Percentiles rank a stretch among this genome's conserved stretches.
Evolutionary conservation across 2,329 filamentous ascomycete species (phyloP).

Genomic region (Intubia oerlemansii): DNA sequence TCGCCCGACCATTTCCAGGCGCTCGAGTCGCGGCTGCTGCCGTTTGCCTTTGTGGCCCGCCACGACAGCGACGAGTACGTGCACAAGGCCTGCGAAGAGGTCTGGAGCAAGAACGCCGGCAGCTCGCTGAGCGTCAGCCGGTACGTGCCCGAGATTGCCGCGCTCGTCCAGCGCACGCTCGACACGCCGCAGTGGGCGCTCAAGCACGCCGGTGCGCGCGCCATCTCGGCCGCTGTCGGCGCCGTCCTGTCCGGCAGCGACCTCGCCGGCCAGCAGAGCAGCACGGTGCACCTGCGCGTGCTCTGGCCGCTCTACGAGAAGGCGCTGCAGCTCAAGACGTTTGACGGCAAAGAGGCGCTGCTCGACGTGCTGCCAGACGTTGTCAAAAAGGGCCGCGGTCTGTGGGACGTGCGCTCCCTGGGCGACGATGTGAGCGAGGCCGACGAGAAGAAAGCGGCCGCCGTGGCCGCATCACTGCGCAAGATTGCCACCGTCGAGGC

Average conservation of each 20-base stretch:
- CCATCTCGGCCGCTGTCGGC: slow-evolving; percentile 51
- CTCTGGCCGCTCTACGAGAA: slow-evolving; percentile 76
- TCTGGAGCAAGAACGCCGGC: slow-evolving; percentile 82
- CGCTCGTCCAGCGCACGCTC: slow-evolving; percentile 43
- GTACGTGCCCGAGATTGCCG: slow-evolving; percentile 65
- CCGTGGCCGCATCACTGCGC: slow-evolving; percentile 46
- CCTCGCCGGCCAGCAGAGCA: slow-evolving; percentile 34
- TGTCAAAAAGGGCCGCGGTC: slow-evolving; percentile 36
- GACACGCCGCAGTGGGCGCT: slow-evolving; percentile 74
- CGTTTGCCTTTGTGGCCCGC: slow-evolving; percentile 72
- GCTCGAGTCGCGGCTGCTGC: slow-evolving; percentile 54
- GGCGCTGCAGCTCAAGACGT: slow-evolving; percentile 71
- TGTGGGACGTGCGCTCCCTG: no score
- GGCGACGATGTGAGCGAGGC: slow-evolving; percentile 20
- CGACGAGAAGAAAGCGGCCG: slow-evolving; percentile 22
- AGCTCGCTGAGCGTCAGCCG: slow-evolving; percentile 62
- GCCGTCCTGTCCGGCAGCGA: slow-evolving; percentile 40
- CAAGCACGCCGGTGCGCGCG: slow-evolving; percentile 70
- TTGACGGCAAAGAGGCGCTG: slow-evolving; percentile 75
- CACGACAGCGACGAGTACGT: slow-evolving; percentile 71
- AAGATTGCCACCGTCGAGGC: slow-evolving; percentile 73
- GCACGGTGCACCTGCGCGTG: slow-evolving; percentile 29
- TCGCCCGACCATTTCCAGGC: slow-evolving; percentile 74
- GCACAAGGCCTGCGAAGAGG: slow-evolving; percentile 56
- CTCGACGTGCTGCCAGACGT: slow-evolving; percentile 64